Evolutionary conservation across 192 early-diverging fungal genomes (phyloP), one percentile per base, ranked within the genome.

Genomic region (Phlyctochytrium bullatum): DNA sequence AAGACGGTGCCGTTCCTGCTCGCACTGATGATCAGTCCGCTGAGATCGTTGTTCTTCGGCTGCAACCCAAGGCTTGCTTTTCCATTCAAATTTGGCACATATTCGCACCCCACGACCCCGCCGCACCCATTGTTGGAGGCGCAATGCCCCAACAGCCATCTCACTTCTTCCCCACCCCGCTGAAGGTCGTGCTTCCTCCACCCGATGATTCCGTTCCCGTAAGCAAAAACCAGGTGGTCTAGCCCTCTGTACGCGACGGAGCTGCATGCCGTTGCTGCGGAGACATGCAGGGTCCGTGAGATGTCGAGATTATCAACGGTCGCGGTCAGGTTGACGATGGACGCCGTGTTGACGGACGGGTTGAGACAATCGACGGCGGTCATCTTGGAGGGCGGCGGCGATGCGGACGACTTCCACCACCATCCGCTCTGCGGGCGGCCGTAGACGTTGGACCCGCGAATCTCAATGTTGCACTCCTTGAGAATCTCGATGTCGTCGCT

Each of bases 1-100:
- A 73, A 28, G n/a, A 73, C 59, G 23, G 66, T 73, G 24, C 71
- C 71, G 61, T 68, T 36, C 40, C 65, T 60, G n/a, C 59, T 52
- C 2, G 71, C 71, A 56, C 65, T 73, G 16, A 73, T 58, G 29
- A 73, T 32, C 0, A 73, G 56, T 2, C 71, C 71, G 14, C 2
- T 54, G 2, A 61, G 25, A 24, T 68, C 66, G 36, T 36, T 30
- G 1, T 64, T 52, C 69, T 64, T 64, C 29, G 52, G 69, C 16
- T 32, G 17, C 12, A 58, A 33, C 52, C 36, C 34, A 20, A 14
- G 25, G 28, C 31, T 71, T 2, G 50, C 51, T 27, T 59, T 20
- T 3, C 69, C 40, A 6, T 52, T 52, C 3, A 71, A 34, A 24
- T 36, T 47, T 3, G 69, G 69, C 10, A 71, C 35, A 34, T 56